A percentile compares a stretch with the other conserved stretches of the same genome.
Conservation (phyloP, 2,329 filamentous ascomycete genomes). For the Colletotrichum shisoi region DNA sequence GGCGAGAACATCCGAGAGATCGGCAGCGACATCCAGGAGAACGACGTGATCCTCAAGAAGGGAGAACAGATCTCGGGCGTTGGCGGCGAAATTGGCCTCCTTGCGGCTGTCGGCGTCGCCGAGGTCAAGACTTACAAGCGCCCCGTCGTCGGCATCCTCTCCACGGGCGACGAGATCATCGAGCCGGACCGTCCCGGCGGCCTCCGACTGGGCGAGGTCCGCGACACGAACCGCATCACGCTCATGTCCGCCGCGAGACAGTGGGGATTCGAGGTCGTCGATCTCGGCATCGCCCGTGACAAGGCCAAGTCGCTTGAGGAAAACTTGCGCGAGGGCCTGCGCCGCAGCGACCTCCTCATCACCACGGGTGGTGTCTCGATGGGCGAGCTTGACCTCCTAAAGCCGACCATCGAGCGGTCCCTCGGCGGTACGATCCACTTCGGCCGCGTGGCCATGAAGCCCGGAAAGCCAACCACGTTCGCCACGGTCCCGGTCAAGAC, state of each 20-base stretch:
- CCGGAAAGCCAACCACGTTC: conserved; percentile 96
- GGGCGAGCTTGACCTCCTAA: conserved; percentile 96
- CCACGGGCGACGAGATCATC: conserved; percentile 94
- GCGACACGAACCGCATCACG: conserved; percentile 91
- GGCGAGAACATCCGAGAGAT: conserved; percentile 92
- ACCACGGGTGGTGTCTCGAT: conserved; percentile 96
- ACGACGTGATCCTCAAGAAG: conserved; percentile 73
- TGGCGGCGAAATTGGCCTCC: conserved; percentile 88
- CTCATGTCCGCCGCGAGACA: conserved; percentile 78
- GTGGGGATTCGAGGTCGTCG: conserved; percentile 79
- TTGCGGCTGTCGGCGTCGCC: conserved; percentile 81
- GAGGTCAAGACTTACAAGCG: conserved; percentile 76
- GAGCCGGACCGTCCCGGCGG: conserved; percentile 69
- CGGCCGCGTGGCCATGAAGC: conserved; percentile 96
- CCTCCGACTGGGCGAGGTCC: conserved; percentile 81
- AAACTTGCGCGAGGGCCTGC: conserved; percentile 76
- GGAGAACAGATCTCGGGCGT: conserved; percentile 85
- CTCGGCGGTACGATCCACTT: conserved; percentile 96
- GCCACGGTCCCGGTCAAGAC: conserved; percentile 80
- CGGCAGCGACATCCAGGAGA: conserved; percentile 82
- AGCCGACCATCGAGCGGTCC: conserved; percentile 90
- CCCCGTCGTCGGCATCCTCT: conserved; percentile 84
- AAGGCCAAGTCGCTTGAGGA: conserved; percentile 77
- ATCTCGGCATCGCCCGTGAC: conserved; percentile 85
- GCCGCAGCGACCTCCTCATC: conserved; percentile 80